Evolutionary conservation across 441 rosid species (phyloP).

Genomic region (Syzygium malaccense): DNA sequence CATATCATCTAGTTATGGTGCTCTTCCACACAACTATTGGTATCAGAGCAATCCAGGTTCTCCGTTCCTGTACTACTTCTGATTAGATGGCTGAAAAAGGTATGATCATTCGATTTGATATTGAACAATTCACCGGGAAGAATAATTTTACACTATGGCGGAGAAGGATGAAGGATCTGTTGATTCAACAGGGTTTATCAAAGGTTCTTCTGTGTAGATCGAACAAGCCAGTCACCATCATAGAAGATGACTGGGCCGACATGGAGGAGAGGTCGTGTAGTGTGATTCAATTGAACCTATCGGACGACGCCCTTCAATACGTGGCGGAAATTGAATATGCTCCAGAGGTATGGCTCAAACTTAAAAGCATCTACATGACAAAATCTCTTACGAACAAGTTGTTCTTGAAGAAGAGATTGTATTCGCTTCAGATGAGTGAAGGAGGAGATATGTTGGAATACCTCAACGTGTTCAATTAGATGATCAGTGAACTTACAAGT

Average conservation of each 20-base stretch:
- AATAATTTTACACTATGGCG: too few species aligned
- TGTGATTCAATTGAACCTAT: not conserved
- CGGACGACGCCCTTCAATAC: not conserved
- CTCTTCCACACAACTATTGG: not conserved
- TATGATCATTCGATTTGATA: too few species aligned
- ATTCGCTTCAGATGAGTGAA: too few species aligned
- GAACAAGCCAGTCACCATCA: not conserved
- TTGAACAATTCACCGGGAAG: too few species aligned
- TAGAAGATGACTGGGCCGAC: not conserved
- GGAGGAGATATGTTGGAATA: too few species aligned
- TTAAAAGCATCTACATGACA: not conserved
- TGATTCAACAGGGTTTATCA: not conserved
- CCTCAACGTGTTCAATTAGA: too few species aligned
- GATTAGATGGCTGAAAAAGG: too few species aligned
- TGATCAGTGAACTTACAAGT: too few species aligned
- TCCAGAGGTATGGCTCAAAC: not conserved
- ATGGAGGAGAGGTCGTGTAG: not conserved
- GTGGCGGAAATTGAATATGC: rapidly evolving
- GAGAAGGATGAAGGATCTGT: too few species aligned
- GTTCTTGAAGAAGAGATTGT: too few species aligned
- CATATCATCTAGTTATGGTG: not conserved
- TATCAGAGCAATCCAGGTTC: not conserved
- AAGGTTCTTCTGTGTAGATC: not conserved
- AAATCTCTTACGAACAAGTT: too few species aligned
- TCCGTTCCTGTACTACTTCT: not conserved